A percentile compares a stretch with the other conserved stretches of the same genome.
phyloP scores from a whole-genome alignment of 225 moss, liverwort and hornwort species.

The Neckera pumila region DNA sequence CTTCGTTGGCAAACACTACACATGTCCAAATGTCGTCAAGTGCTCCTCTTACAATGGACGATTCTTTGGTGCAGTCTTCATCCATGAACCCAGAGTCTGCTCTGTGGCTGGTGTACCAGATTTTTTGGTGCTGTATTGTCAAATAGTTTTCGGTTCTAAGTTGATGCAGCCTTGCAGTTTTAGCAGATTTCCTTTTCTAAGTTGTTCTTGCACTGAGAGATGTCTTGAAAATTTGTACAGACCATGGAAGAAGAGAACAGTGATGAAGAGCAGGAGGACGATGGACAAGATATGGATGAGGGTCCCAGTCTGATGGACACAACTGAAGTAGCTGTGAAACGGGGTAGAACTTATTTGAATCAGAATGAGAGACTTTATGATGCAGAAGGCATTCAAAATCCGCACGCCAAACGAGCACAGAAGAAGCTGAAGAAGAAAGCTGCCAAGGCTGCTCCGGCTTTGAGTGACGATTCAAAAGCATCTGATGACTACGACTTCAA shows the following conservation, averaged over 20 bases:
- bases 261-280: conserved; percentile 24
- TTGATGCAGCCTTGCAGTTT: not conserved
- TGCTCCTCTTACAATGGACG: conserved; percentile 57
- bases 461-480: conserved; percentile 1
- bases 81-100: not conserved
- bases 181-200: not conserved
- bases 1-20: conserved; percentile 40
- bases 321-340: conserved; percentile 26
- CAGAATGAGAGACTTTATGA: conserved; percentile 62
- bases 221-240: not conserved
- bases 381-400: conserved; percentile 53
- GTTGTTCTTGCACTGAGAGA: not conserved
- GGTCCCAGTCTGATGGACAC: conserved; percentile 40
- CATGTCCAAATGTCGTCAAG: conserved; percentile 61
- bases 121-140: not conserved
- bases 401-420: conserved; percentile 44
- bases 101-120: not conserved
- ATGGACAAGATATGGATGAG: conserved; percentile 23
- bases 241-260: conserved; percentile 31
- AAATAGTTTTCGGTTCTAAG: not conserved
- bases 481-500: conserved; percentile 30
- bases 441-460: conserved; percentile 12
- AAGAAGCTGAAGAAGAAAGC: conserved; percentile 52
- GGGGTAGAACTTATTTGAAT: conserved; percentile 41
- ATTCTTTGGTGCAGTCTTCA: conserved; percentile 21